Evolutionary conservation across 148 eudicot genomes (phyloP).

Genomic region (Rhododendron kiyosumense): DNA sequence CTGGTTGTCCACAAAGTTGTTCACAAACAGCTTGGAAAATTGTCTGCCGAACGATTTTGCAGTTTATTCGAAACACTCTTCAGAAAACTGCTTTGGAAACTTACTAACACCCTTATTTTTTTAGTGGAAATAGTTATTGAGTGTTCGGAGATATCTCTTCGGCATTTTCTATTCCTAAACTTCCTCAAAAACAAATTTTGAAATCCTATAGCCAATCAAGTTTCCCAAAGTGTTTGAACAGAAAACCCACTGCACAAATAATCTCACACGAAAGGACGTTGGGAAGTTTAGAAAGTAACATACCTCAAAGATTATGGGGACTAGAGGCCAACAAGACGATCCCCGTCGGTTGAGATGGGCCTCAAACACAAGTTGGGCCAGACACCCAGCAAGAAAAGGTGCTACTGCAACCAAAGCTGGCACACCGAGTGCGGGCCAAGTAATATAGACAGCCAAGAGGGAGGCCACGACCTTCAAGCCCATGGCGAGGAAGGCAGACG

Average conservation of each 20-base stretch:
- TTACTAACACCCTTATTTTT: not conserved
- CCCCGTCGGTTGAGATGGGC: conserved; percentile 28
- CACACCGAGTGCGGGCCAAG: conserved; percentile 70
- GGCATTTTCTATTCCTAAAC: not conserved
- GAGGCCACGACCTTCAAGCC: conserved; percentile 69
- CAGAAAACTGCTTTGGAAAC: not conserved
- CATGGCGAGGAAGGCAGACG: conserved; percentile 30
- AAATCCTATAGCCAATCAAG: not conserved
- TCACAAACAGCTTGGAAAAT: not conserved
- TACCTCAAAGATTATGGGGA: conserved; percentile 90
- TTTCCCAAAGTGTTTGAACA: not conserved
- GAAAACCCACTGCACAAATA: not conserved
- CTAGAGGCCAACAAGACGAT: conserved; percentile 80
- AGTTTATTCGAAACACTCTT: not conserved
- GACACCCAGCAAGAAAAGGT: conserved; percentile 60
- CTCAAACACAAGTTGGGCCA: conserved; percentile 62
- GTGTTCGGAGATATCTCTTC: not conserved
- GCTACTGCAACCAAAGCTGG: conserved; percentile 52
- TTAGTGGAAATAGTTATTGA: not conserved
- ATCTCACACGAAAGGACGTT: not conserved
- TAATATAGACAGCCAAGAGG: conserved; percentile 35
- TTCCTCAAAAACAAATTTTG: not conserved
- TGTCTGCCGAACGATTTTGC: not conserved
- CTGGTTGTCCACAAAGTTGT: not conserved
- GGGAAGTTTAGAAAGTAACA: not conserved